phyloP scores from a whole-genome alignment of 1,139 yeast genomes.

The Candida albicans region DNA sequence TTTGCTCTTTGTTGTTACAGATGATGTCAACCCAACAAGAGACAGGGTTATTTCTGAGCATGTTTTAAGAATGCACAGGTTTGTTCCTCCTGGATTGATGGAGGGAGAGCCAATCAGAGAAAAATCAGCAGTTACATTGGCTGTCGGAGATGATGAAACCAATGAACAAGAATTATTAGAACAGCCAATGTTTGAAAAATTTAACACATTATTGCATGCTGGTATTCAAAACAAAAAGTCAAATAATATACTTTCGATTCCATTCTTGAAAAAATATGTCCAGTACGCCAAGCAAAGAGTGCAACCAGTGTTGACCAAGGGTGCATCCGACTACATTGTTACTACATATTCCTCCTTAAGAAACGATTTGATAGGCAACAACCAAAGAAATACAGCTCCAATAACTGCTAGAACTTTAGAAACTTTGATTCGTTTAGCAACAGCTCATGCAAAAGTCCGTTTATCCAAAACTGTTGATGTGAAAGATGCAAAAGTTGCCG shows the following conservation, averaged over 20 bases:
- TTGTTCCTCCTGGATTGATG: conserved; percentile 79
- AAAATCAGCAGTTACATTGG: conserved; percentile 62
- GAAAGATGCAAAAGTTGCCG: conserved; percentile 85
- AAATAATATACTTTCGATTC: conserved; percentile 72
- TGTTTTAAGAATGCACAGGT: conserved; percentile 91
- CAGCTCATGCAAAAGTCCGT: conserved; percentile 96
- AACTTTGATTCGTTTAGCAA: conserved; percentile 89
- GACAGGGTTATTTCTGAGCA: conserved; percentile 93
- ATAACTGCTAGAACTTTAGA: conserved; percentile 98
- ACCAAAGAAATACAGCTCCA: conserved; percentile 86
- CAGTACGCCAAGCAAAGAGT: conserved; percentile 93
- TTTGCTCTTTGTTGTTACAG: conserved; percentile 91
- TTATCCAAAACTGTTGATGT: conserved; percentile 72
- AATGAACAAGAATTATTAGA: conserved; percentile 50
- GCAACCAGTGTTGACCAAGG: conserved; percentile 75
- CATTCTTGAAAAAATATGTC: conserved; percentile 86
- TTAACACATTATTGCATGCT: conserved; percentile 78
- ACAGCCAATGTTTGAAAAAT: conserved; percentile 74
- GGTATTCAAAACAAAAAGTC: conserved; percentile 60
- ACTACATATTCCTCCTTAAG: conserved; percentile 77
- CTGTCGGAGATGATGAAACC: conserved; percentile 72
- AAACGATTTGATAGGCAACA: conserved; percentile 71
- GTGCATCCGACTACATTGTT: conserved; percentile 82
- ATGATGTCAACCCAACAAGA: conserved; percentile 81
- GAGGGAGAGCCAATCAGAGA: conserved; percentile 97